Evolutionary conservation across 805 yeast species (phyloP), one percentile per base, ranked within the genome.

Genomic region (Nakazawaea sp.): DNA sequence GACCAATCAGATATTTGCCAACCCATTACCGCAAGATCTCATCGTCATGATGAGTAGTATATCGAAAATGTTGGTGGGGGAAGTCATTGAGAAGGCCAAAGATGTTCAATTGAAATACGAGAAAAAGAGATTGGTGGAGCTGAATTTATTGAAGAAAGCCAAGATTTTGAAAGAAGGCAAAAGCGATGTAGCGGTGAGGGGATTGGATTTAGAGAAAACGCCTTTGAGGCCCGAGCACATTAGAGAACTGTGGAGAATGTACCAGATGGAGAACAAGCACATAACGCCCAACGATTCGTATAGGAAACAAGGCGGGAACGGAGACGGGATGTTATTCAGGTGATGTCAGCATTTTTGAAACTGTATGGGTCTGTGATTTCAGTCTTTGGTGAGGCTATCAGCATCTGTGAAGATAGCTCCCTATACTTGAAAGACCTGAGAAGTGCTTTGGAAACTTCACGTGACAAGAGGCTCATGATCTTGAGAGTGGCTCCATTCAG

Each of bases 1-100:
- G 18, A 89, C 94, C 10, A 79, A 81, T 47, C 73, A 82, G 19
- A 81, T 83, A 0, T 63, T 86, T 33, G 88, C 87, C 30, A 95
- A 88, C 53, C 76, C 80, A 32, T 77, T 88, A 9, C 79, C 90
- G 2, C 84, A 74, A 41, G 83, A 82, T 43, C 80, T 87, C 17
- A 83, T 95, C 0, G 78, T 85, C 36, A 79, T 87, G 7, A 58
- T 89, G 32, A 84, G 90, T 5, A 96, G 96, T 55, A 71, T 87
- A 38, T 83, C 95, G 2, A 89, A 89, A 53, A 83, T 86, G 48
- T 80, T 85, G 53, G 71, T 88, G n/a, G 95, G 96, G 10, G 97
- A 89, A 48, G 72, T 89, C 13, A 81, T 89, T 10, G 94, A 89
- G 44, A 68, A 75, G 49, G 95, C 96, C 0, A 68, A 80, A 43